These are phyloP conservation scores for Sugiyamaella xylanicola DNA, from an alignment of 1,139 yeast species.

Conservation along the genomic window DNA sequence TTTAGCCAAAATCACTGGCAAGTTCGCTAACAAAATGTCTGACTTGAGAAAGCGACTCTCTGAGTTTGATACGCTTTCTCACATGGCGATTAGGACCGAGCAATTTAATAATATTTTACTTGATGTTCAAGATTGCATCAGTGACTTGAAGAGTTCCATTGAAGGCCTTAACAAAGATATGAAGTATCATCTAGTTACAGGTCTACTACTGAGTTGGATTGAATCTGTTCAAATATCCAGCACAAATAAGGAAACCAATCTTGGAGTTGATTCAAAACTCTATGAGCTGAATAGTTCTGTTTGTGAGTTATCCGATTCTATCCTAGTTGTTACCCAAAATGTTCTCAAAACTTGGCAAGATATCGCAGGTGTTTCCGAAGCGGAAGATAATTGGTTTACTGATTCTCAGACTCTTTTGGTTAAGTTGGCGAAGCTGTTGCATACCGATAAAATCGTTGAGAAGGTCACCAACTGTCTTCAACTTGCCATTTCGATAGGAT, in stretches of 20 bases:
- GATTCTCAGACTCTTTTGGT: constrained; percentile 51
- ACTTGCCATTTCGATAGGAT: constrained; percentile 28
- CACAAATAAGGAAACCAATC: neutral
- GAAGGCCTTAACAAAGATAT: constrained; percentile 1
- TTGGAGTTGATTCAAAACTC: neutral
- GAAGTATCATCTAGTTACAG: constrained; percentile 14
- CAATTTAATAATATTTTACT: constrained; percentile 1
- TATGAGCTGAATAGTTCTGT: constrained; percentile 5
- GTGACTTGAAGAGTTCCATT: neutral
- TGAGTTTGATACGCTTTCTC: constrained; percentile 11
- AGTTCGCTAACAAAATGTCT: constrained; percentile 7
- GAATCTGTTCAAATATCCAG: constrained; percentile 34
- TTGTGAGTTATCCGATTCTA: constrained; percentile 54
- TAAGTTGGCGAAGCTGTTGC: constrained; percentile 35
- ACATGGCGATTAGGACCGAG: constrained; percentile 12
- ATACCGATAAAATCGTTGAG: constrained; percentile 37
- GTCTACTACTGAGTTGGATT: constrained; percentile 25
- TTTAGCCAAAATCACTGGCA: neutral
- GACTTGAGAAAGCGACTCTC: constrained; percentile 11
- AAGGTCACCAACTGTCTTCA: constrained; percentile 39
- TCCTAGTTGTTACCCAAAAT: constrained; percentile 43
- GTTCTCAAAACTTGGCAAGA: constrained; percentile 13
- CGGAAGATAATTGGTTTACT: constrained; percentile 67
- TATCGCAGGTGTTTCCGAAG: constrained; percentile 40
- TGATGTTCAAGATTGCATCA: neutral